Percentiles rank a stretch among this genome's conserved stretches.
These are phyloP conservation scores for Malassezia globosa DNA, from an alignment of 1,284 basidiomycete genomes.

Conservation along the genomic window DNA sequence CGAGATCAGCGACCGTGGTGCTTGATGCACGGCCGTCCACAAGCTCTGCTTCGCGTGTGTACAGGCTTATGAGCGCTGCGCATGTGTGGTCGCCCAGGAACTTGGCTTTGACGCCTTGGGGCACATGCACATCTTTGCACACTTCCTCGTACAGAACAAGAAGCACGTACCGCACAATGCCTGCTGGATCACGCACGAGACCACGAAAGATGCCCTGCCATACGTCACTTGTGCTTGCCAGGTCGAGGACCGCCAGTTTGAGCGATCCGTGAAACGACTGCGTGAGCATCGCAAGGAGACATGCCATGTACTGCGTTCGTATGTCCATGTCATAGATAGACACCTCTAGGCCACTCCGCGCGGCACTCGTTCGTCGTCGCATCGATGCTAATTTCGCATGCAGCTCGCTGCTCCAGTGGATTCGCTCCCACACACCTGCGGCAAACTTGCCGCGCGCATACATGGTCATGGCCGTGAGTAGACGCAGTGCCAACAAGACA, in stretches of 20 bases:
- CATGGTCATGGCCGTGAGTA: conserved; percentile 27
- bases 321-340: conserved; percentile 33
- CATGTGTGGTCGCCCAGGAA: conserved; percentile 36
- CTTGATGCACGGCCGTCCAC: conserved; percentile 19
- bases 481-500: conserved; percentile 23
- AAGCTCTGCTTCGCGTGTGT: conserved; percentile 28
- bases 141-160: conserved; percentile 36
- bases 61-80: conserved; percentile 31
- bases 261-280: conserved; percentile 25
- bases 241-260: conserved; percentile 23
- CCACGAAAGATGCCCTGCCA: conserved; percentile 7
- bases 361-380: conserved; percentile 11
- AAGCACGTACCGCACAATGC: conserved; percentile 30
- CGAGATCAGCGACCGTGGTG: conserved; percentile 59
- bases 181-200: conserved; percentile 27
- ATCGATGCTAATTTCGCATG: conserved; percentile 30
- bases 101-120: conserved; percentile 29
- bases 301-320: conserved; percentile 37
- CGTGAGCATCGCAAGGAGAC: conserved; percentile 32
- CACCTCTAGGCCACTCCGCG: conserved; percentile 10
- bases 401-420: conserved; percentile 33
- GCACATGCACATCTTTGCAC: conserved; percentile 28
- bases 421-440: conserved; percentile 27
- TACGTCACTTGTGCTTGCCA: conserved; percentile 21
- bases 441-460: conserved; percentile 32